A percentile compares a stretch with the other conserved stretches of the same genome.
phyloP scores from a whole-genome alignment of 2,329 filamentous ascomycete genomes.

The Ploettnerulaceae sp. region DNA sequence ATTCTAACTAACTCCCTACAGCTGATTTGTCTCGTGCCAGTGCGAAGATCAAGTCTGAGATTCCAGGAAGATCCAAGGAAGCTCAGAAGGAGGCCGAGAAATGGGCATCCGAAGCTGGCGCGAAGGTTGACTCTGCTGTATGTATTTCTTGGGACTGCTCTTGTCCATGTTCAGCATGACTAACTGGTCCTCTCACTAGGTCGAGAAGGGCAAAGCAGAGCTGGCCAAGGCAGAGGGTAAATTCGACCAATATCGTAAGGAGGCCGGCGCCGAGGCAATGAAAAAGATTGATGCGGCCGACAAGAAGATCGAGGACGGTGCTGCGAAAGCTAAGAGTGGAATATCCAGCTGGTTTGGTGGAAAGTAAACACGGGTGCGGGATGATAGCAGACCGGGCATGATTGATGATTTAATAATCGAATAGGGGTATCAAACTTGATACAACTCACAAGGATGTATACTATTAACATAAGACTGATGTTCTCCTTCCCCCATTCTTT shows the following conservation, averaged over 20 bases:
- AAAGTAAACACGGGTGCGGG: constrained; percentile 38
- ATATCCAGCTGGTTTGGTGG: constrained; percentile 82
- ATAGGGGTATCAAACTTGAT: not conserved
- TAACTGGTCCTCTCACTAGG: constrained; percentile 38
- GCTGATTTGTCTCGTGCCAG: constrained; percentile 71
- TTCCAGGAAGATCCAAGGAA: constrained; percentile 58
- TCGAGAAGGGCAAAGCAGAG: constrained; percentile 59
- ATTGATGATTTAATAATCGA: constrained; percentile 4
- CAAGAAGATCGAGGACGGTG: constrained; percentile 71
- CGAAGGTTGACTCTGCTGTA: constrained; percentile 66
- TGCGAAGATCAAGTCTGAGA: constrained; percentile 58
- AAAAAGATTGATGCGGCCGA: constrained; percentile 80
- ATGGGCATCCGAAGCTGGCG: constrained; percentile 55
- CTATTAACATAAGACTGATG: constrained; percentile 4
- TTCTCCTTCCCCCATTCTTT: not conserved
- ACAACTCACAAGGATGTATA: not conserved
- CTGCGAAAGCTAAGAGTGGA: constrained; percentile 77
- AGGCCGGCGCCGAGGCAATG: constrained; percentile 58
- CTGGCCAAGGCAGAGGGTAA: constrained; percentile 57
- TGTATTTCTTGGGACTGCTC: constrained; percentile 32
- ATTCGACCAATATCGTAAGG: constrained; percentile 55
- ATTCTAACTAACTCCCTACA: constrained; percentile 39
- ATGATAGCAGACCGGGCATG: not conserved
- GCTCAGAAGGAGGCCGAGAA: constrained; percentile 61
- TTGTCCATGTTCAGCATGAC: not conserved